phyloP scores from a whole-genome alignment of 257 asterid genomes.

The Plantago ovata region DNA sequence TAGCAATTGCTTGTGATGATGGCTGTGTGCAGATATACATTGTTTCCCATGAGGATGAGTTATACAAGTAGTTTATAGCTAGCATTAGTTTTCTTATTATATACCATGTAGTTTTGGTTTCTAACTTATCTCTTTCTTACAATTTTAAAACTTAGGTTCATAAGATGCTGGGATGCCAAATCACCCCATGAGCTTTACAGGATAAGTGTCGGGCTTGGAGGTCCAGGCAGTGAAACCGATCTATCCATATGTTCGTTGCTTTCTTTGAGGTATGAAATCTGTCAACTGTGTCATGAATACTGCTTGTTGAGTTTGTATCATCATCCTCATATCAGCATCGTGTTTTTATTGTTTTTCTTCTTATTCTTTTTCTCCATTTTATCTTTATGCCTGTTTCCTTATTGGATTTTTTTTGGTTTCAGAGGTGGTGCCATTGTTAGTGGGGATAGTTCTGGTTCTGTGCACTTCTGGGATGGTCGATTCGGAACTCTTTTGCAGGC shows the following conservation, averaged over 20 bases:
- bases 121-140: no score
- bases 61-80: not conserved
- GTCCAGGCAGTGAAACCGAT: conserved; percentile 58
- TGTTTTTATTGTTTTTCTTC: no score
- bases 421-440: conserved; percentile 60
- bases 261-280: conserved; percentile 57
- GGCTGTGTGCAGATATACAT: conserved; percentile 78
- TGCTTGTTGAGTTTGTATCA: no score
- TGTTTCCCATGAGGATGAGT: conserved; percentile 38
- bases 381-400: not conserved
- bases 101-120: no score
- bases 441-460: conserved; percentile 88
- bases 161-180: conserved; percentile 88
- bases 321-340: no score
- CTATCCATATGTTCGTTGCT: conserved; percentile 84
- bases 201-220: conserved; percentile 81
- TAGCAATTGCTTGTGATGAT: conserved; percentile 90
- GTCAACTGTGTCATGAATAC: no score
- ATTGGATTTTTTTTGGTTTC: conserved; percentile 19
- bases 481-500: conserved; percentile 87
- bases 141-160: conserved; percentile 39
- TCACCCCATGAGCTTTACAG: conserved; percentile 62
- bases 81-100: no score
- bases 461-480: conserved; percentile 89
- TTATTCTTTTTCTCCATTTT: not conserved